These are phyloP conservation scores for Phyllosticta capitalensis DNA, from an alignment of 2,329 filamentous ascomycete species.

Conservation along the genomic window DNA sequence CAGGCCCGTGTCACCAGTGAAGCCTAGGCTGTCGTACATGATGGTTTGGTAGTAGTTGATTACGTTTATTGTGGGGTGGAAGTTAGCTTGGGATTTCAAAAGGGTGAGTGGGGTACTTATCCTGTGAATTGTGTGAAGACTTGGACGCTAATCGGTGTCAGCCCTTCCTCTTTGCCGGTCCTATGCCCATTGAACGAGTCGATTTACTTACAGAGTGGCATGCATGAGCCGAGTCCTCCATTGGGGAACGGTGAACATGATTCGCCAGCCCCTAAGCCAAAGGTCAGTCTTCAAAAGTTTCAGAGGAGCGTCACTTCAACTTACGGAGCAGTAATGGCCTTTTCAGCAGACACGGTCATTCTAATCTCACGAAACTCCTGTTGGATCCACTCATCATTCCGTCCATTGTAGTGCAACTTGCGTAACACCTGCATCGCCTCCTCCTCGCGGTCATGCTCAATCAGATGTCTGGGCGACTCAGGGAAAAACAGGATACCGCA, in stretches of 20 bases:
- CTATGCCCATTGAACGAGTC: no score
- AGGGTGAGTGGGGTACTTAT: constrained; percentile 16
- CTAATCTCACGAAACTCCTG: constrained; percentile 52
- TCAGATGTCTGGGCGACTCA: constrained; percentile 28
- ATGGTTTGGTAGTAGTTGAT: constrained; percentile 55
- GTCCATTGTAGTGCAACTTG: constrained; percentile 46
- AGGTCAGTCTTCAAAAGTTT: neutral
- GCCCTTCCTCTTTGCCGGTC: no score
- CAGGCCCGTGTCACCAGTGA: constrained; percentile 44
- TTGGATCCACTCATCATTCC: constrained; percentile 49
- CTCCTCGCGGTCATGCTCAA: constrained; percentile 44
- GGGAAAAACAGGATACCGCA: constrained; percentile 34
- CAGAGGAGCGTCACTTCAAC: neutral
- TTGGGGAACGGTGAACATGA: constrained; percentile 49
- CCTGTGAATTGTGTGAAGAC: constrained; percentile 58
- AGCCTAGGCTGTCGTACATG: constrained; percentile 49
- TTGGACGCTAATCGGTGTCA: constrained; percentile 36
- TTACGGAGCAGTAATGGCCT: constrained; percentile 39
- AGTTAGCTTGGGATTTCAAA: no score
- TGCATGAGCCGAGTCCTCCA: constrained; percentile 55
- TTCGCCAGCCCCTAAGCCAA: constrained; percentile 35
- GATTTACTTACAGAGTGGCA: constrained; percentile 35
- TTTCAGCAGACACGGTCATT: constrained; percentile 52
- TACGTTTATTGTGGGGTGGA: constrained; percentile 35
- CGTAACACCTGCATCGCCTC: constrained; percentile 38